Base-by-base conservation (phyloP, 176 grass and related monocot species). In the Hyparrhenia diplandra region DNA sequence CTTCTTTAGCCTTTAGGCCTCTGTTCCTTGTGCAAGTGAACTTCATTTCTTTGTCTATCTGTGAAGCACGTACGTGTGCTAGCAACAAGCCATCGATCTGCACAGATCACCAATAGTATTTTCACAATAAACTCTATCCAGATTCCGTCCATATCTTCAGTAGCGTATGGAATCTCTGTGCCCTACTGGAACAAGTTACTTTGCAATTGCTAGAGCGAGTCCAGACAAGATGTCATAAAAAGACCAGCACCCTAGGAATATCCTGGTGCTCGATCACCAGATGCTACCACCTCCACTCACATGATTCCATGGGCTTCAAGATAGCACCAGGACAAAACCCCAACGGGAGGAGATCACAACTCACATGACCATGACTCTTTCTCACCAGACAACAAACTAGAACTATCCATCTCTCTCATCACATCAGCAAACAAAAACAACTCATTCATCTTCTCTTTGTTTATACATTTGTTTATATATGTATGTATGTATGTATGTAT, bases 291-390 rank as follows among this genome's bases (percentile, higher is more conserved):
- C 25, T 81, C 64, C 41, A 64, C 0, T 64, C 42, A 21, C 81
- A 64, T 76, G 87, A 89, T 89, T 49, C 87, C 78, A 82, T 72
- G n/a, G 71, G 28, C 17, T 25, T 41, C 42, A 60, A 49, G 43
- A 72, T 45, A 73, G 41, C 43, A 66, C 62, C 30, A 46, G 35
- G 80, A 83, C 86, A 83, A 83, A 82, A 58, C 5, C 14, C 41
- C n/a, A n/a, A n/a, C n/a, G 84, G 63, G 77, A 82, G 73, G 73
- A 77, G 69, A 88, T 75, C 71, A 64, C 69, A 62, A 62, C 36
- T 61, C 67, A 49, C 37, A 54, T 52, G n/a, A 11, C 24, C 3
- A 8, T 69, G 81, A 2, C 28, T 64, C 37, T 80, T 84, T 80
- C 60, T 49, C 39, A 49, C 5, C 23, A 20, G 87, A 80, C 47